Percentiles rank a stretch among this genome's conserved stretches.
Conservation (phyloP, 2,329 filamentous ascomycete species). For the Fusarium denticulatum region DNA sequence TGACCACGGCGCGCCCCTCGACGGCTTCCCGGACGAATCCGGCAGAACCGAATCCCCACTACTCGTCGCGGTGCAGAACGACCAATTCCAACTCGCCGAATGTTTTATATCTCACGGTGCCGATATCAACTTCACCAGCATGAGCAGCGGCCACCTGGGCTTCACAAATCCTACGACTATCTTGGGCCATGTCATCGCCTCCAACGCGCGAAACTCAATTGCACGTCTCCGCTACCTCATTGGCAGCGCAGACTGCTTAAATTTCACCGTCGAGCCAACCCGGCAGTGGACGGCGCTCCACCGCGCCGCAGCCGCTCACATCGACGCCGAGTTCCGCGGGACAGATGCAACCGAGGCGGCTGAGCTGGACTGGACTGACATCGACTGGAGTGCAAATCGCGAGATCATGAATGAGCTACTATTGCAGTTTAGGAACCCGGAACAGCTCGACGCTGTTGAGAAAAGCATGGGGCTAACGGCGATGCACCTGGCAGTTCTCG, state of each 20-base stretch:
- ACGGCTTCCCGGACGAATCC: not conserved
- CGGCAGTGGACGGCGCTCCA: not conserved
- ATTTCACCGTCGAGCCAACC: not conserved
- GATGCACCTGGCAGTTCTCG: not conserved
- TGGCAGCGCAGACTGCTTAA: not conserved
- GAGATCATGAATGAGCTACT: not conserved
- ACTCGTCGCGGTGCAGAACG: not conserved
- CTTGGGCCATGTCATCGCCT: not conserved
- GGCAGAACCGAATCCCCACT: not conserved
- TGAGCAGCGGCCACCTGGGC: not conserved
- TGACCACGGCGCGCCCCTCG: not conserved
- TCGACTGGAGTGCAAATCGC: not conserved
- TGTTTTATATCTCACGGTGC: not conserved
- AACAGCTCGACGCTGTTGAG: not conserved
- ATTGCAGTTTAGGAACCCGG: rapidly evolving
- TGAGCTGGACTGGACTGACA: not conserved
- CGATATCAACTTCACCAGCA: not conserved
- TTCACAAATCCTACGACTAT: not conserved
- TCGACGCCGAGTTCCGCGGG: not conserved
- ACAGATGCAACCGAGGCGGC: not conserved
- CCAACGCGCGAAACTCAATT: not conserved
- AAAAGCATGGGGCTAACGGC: not conserved
- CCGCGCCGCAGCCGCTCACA: not conserved
- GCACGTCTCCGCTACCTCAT: not conserved
- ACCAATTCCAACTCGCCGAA: rapidly evolving